Percentiles rank a stretch among this genome's conserved stretches.
Conservation (phyloP, 2,329 filamentous ascomycete species). For the Epichloe scottii region DNA sequence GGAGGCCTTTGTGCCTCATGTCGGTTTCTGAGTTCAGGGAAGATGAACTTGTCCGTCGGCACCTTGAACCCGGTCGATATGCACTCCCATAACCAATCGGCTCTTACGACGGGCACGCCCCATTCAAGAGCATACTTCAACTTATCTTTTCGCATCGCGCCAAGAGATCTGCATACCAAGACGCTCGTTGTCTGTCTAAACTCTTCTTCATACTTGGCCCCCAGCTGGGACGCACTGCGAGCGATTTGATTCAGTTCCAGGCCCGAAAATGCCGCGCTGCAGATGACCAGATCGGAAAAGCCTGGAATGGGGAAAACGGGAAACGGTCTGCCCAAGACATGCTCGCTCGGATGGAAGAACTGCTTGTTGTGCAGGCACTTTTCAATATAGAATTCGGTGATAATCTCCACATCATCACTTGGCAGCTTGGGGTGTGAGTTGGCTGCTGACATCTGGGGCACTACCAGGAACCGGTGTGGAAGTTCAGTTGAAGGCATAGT, state of each 20-base stretch:
- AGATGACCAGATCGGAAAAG: conserved; percentile 59
- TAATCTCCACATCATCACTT: conserved; percentile 32
- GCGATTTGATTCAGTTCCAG: conserved; percentile 78
- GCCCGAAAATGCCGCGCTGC: conserved; percentile 70
- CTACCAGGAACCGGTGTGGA: conserved; percentile 36
- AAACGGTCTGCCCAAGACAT: conserved; percentile 69
- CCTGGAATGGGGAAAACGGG: conserved; percentile 54
- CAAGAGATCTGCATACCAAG: conserved; percentile 55
- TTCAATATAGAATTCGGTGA: conserved; percentile 93
- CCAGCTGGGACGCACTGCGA: conserved; percentile 62
- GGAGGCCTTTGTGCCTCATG: conserved; percentile 7
- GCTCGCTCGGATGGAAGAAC: conserved; percentile 54
- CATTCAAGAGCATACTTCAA: conserved; percentile 62
- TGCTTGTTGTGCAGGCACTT: conserved; percentile 67
- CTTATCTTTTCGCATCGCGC: conserved; percentile 57
- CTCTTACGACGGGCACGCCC: conserved; percentile 67
- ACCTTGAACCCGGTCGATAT: conserved; percentile 43
- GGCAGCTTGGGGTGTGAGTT: conserved; percentile 28
- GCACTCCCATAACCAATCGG: conserved; percentile 77
- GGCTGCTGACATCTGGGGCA: conserved; percentile 38
- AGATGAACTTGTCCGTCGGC: conserved; percentile 34
- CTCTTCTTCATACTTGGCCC: conserved; percentile 69
- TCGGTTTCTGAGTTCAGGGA: conserved; percentile 30
- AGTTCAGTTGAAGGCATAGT: conserved; percentile 13
- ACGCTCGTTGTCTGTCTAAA: conserved; percentile 62